These are phyloP conservation scores for Neotropicomus parvogracilis DNA, from an alignment of 1,284 basidiomycete species.

Conservation along the genomic window DNA sequence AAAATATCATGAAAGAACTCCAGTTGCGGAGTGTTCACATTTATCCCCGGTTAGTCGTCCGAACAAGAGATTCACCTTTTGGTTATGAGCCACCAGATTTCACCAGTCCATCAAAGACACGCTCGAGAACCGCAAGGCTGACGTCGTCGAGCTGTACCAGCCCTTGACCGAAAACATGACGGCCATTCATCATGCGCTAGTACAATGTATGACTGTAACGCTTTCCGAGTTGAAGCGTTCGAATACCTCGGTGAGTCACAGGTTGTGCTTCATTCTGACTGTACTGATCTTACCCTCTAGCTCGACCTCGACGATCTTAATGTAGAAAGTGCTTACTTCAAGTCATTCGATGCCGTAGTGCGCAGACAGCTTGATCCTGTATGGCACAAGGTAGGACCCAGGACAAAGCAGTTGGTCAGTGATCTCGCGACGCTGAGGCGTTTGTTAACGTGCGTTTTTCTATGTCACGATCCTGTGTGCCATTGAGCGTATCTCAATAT, in stretches of 20 bases:
- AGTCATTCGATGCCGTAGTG: slow-evolving; percentile 89
- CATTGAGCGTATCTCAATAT: not conserved
- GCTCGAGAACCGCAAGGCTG: slow-evolving; percentile 78
- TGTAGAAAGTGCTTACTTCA: slow-evolving; percentile 92
- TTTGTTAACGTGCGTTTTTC: slow-evolving; percentile 65
- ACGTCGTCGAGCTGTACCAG: slow-evolving; percentile 92
- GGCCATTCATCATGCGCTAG: slow-evolving; percentile 88
- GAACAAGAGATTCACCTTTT: not conserved
- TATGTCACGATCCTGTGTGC: not conserved
- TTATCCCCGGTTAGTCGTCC: slow-evolving; percentile 72
- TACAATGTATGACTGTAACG: slow-evolving; percentile 93
- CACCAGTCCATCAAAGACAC: slow-evolving; percentile 82
- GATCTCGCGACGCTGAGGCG: slow-evolving; percentile 86
- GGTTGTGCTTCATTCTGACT: not conserved
- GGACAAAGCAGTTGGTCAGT: slow-evolving; percentile 87
- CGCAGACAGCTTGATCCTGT: slow-evolving; percentile 87
- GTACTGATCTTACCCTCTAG: slow-evolving; percentile 39
- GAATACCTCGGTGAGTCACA: slow-evolving; percentile 57
- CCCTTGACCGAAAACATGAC: slow-evolving; percentile 83
- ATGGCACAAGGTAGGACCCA: slow-evolving; percentile 94
- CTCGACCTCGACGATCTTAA: slow-evolving; percentile 93
- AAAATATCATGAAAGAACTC: slow-evolving; percentile 90
- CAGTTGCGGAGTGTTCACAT: slow-evolving; percentile 86
- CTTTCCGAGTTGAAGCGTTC: slow-evolving; percentile 88
- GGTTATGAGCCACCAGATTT: slow-evolving; percentile 54